Conservation (phyloP, 129 eudicot species). For the Sambucus nigra region DNA sequence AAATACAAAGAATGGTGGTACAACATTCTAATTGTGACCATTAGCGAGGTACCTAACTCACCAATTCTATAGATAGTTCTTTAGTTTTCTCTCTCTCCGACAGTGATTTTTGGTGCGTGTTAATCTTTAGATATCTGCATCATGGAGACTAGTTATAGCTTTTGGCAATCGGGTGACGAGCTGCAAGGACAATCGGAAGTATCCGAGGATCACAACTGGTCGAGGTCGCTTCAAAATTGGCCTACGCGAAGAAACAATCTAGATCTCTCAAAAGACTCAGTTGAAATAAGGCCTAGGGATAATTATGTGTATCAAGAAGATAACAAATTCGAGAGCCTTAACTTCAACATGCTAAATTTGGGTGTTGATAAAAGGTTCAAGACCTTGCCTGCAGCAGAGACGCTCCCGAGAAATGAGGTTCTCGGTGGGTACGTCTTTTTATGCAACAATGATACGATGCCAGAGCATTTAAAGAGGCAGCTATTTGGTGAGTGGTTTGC, state of each 20-base stretch:
- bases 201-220: conserved; percentile 90
- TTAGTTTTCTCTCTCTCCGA: neutral
- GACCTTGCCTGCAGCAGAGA: conserved; percentile 98
- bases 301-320: conserved; percentile 60
- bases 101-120: neutral
- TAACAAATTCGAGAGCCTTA: conserved; percentile 72
- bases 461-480: conserved; percentile 86
- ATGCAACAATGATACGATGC: conserved; percentile 99
- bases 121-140: conserved; percentile 16
- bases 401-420: conserved; percentile 85
- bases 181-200: conserved; percentile 80
- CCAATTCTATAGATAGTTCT: neutral
- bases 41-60: too few relatives aligned
- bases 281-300: conserved; percentile 52
- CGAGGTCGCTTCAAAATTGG: conserved; percentile 79
- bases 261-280: conserved; percentile 62
- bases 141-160: conserved; percentile 76
- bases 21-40: too few relatives aligned
- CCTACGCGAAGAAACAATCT: conserved; percentile 80
- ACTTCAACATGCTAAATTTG: conserved; percentile 68
- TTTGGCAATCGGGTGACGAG: conserved; percentile 92
- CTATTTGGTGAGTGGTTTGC: conserved; percentile 57
- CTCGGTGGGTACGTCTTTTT: conserved; percentile 99
- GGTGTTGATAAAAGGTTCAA: conserved; percentile 88
- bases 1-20: too few relatives aligned